phyloP scores from a whole-genome alignment of 768 basidiomycete genomes.

The Tricholoma bakamatsutake region DNA sequence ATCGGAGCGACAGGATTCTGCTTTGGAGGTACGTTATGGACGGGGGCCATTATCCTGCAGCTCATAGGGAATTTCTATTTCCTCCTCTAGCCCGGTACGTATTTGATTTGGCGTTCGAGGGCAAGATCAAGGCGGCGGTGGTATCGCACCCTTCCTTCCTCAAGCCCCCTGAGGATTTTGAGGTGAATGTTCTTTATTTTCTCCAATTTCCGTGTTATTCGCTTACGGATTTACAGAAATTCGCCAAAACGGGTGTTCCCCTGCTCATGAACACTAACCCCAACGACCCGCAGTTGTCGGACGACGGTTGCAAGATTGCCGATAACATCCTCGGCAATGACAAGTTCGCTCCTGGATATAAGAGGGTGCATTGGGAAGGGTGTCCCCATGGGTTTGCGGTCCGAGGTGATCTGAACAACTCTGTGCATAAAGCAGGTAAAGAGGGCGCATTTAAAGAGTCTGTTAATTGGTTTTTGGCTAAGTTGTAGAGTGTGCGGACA shows the following conservation, averaged over 20 bases:
- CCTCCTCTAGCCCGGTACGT: slow-evolving; percentile 40
- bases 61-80: background rate
- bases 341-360: slow-evolving; percentile 44
- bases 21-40: slow-evolving; percentile 45
- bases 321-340: slow-evolving; percentile 44
- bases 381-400: slow-evolving; percentile 37
- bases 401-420: slow-evolving; percentile 33
- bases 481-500: no score
- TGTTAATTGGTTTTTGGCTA: slow-evolving; percentile 36
- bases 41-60: no score
- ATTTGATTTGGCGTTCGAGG: slow-evolving; percentile 59
- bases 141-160: slow-evolving; percentile 62
- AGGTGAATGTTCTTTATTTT: slow-evolving; percentile 30
- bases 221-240: slow-evolving; percentile 35
- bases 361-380: slow-evolving; percentile 30
- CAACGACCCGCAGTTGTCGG: slow-evolving; percentile 45
- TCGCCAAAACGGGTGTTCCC: slow-evolving; percentile 38
- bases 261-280: slow-evolving; percentile 67
- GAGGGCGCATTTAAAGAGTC: slow-evolving; percentile 47
- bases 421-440: slow-evolving; percentile 46
- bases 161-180: slow-evolving; percentile 51
- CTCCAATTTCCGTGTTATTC: background rate
- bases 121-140: slow-evolving; percentile 40
- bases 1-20: slow-evolving; percentile 68
- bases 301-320: slow-evolving; percentile 35